Conservation (phyloP, 805 yeast species). For the Grigorovia humatica region DNA sequence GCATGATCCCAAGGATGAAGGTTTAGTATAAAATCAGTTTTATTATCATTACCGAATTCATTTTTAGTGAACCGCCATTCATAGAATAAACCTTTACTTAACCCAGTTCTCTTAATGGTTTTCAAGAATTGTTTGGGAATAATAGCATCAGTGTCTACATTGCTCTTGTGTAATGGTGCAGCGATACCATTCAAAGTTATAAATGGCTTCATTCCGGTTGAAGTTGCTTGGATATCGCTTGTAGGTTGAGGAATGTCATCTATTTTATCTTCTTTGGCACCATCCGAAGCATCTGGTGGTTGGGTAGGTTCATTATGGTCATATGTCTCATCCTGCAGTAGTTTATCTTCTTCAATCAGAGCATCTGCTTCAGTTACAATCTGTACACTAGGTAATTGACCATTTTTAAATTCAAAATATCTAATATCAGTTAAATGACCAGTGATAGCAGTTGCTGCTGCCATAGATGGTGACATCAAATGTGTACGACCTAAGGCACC, state of each 20-base stretch:
- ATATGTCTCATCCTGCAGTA: slow-evolving; percentile 58
- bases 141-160: slow-evolving; percentile 96
- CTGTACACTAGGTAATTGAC: slow-evolving; percentile 47
- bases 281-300: slow-evolving; percentile 40
- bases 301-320: slow-evolving; percentile 55
- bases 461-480: slow-evolving; percentile 98
- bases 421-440: slow-evolving; percentile 91
- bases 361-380: slow-evolving; percentile 34
- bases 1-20: slow-evolving; percentile 73
- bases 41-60: slow-evolving; percentile 57
- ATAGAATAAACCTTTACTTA: slow-evolving; percentile 78
- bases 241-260: slow-evolving; percentile 48
- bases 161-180: slow-evolving; percentile 90
- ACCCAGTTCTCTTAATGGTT: slow-evolving; percentile 95
- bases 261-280: slow-evolving; percentile 43
- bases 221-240: slow-evolving; percentile 23
- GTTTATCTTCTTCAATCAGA: slow-evolving; percentile 25
- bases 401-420: slow-evolving; percentile 55
- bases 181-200: slow-evolving; percentile 70
- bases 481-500: slow-evolving; percentile 95
- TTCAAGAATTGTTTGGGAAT: slow-evolving; percentile 97
- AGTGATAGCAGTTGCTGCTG: slow-evolving; percentile 93
- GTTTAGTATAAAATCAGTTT: slow-evolving; percentile 87
- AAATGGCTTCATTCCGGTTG: slow-evolving; percentile 65
- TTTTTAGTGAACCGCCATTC: slow-evolving; percentile 74